Evolutionary conservation across 2,329 filamentous ascomycete genomes (phyloP).

Genomic region (Fusarium beomiforme): DNA sequence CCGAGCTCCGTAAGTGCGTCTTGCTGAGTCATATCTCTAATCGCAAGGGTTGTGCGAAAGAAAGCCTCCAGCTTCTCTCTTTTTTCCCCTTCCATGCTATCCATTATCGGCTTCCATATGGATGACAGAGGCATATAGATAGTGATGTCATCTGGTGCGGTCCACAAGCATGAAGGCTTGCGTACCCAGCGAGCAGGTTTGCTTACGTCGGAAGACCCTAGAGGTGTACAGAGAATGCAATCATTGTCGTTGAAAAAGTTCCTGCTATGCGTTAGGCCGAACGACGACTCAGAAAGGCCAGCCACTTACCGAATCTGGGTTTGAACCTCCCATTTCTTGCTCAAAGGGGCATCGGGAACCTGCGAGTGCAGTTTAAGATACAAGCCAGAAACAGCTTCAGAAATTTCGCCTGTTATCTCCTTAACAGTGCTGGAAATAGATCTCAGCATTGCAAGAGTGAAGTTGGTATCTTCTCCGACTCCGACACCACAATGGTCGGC

Average conservation of each 20-base stretch:
- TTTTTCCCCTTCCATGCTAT: neutral
- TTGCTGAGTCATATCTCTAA: neutral
- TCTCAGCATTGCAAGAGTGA: neutral
- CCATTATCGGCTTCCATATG: neutral
- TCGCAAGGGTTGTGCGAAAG: neutral
- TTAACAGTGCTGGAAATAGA: neutral
- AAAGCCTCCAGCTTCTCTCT: neutral
- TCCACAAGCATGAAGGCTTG: neutral
- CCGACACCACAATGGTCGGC: neutral
- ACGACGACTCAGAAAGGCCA: fast-evolving
- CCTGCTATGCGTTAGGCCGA: fast-evolving
- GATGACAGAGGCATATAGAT: neutral
- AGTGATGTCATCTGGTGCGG: neutral
- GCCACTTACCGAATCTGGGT: neutral
- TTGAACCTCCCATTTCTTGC: fast-evolving
- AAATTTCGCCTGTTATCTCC: neutral
- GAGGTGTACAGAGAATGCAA: neutral
- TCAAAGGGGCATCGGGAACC: neutral
- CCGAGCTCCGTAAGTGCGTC: neutral
- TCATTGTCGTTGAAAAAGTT: neutral
- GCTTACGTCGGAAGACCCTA: fast-evolving
- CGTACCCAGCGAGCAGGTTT: neutral
- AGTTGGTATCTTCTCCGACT: neutral
- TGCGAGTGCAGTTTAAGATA: neutral
- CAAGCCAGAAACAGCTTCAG: neutral